Conservation (phyloP, 2,329 filamentous ascomycete species). For the Cercospora sojina region DNA sequence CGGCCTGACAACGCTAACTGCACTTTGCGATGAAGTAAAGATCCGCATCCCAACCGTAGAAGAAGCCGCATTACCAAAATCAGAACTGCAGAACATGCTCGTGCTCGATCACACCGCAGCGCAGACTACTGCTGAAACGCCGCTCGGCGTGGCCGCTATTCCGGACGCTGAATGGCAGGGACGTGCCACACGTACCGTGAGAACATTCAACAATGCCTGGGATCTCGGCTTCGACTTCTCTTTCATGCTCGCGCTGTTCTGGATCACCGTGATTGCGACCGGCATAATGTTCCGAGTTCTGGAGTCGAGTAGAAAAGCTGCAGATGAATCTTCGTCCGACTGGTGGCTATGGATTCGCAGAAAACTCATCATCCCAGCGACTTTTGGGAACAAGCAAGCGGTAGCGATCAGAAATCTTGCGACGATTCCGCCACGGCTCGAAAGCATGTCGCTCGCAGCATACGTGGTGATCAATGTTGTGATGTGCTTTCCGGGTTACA, state of each 20-base stretch:
- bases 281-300: slow-evolving; percentile 39
- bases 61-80: slow-evolving; percentile 8
- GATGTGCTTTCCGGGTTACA: slow-evolving; percentile 48
- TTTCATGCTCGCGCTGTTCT: slow-evolving; percentile 40
- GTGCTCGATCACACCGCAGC: slow-evolving; percentile 20
- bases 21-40: slow-evolving; percentile 12
- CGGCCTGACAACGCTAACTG: slow-evolving; percentile 8
- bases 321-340: slow-evolving; percentile 16
- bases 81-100: slow-evolving; percentile 8
- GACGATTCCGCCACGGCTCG: slow-evolving; percentile 51
- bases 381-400: slow-evolving; percentile 45
- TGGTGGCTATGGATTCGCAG: slow-evolving; percentile 37
- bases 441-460: slow-evolving; percentile 45
- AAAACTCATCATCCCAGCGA: slow-evolving; percentile 46
- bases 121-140: slow-evolving; percentile 14
- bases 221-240: slow-evolving; percentile 19
- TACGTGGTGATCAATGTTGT: slow-evolving; percentile 49
- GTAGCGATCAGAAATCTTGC: slow-evolving; percentile 43
- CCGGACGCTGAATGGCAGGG: slow-evolving; percentile 21
- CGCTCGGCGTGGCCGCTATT: slow-evolving; percentile 12
- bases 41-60: slow-evolving; percentile 15
- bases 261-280: slow-evolving; percentile 40
- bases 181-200: slow-evolving; percentile 3
- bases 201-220: slow-evolving; percentile 19
- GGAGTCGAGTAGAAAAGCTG: slow-evolving; percentile 25